Base-by-base conservation (phyloP, 1,139 yeast genomes). In the Candida neerlandica region DNA sequence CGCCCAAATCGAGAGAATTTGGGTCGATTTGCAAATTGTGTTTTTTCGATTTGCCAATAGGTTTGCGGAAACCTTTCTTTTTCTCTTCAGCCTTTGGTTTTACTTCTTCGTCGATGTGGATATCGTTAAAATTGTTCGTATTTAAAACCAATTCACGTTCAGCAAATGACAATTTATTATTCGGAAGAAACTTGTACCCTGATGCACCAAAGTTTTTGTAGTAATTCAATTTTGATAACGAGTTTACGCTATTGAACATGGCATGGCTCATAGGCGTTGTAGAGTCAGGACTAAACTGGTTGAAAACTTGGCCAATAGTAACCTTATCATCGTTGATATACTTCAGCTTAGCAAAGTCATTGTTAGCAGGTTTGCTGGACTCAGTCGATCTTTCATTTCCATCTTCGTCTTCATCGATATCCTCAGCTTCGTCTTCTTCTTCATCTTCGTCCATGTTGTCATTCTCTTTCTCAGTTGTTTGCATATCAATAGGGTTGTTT, bases 231-330 rank as follows among this genome's bases (percentile, higher is more conserved):
- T 76, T 76, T 11, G 76, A 63, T 7, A 65, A 49, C 26, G 66
- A 62, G 26, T 68, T 73, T 34, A 75, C 64, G 5, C 72, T 55
- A 45, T 71, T 71, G 57, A 75, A 76, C 23, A 70, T 59, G 0
- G 76, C 66, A 54, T 71, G 77, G 27, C 59, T 68, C 43, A 66
- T 56, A 9, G 67, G 53, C 3, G 65, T 54, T 10, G 70, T 56
- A 35, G 65, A 68, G n/a, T 65, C 63, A n/a, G 58, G 47, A 3
- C 77, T 77, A 54, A 73, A 73, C 44, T 71, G 72, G 10, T 80
- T 80, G 54, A 76, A 75, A 9, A 73, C 73, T 47, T 73, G 80
- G 29, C 66, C 61, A 1, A 75, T 56, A 1, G 75, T 71, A 32
- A 75, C 66, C 43, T 60, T 59, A 30, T 67, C 73, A 19, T 62